These are phyloP conservation scores for Amyloporia xantha DNA, from an alignment of 768 basidiomycete species.

Conservation along the genomic window DNA sequence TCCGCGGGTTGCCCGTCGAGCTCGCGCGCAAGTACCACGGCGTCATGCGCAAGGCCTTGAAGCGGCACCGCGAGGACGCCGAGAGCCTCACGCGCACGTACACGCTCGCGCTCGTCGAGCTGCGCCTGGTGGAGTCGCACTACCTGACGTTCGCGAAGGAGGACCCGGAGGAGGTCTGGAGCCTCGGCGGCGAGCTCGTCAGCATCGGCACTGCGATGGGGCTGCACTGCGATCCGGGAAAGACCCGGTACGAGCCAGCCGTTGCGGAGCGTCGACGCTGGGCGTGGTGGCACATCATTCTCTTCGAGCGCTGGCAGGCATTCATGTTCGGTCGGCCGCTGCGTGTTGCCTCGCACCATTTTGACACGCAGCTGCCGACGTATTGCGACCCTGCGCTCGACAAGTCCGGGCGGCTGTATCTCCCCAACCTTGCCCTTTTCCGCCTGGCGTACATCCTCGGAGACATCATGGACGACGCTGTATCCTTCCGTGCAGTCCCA, in stretches of 20 bases:
- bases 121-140: slow-evolving; percentile 62
- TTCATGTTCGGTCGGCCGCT: slow-evolving; percentile 82
- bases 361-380: slow-evolving; percentile 73
- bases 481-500: slow-evolving; percentile 65
- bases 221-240: slow-evolving; percentile 78
- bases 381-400: slow-evolving; percentile 59
- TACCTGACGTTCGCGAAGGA: slow-evolving; percentile 68
- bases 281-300: slow-evolving; percentile 88
- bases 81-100: slow-evolving; percentile 19
- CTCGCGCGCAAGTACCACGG: slow-evolving; percentile 63
- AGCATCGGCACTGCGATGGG: slow-evolving; percentile 79
- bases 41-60: slow-evolving; percentile 57
- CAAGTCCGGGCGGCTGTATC: slow-evolving; percentile 56
- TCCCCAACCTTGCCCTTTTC: slow-evolving; percentile 70
- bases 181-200: slow-evolving; percentile 63
- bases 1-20: slow-evolving; percentile 49
- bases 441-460: slow-evolving; percentile 73
- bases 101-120: slow-evolving; percentile 67
- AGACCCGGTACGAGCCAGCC: slow-evolving; percentile 64
- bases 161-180: slow-evolving; percentile 79
- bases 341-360: slow-evolving; percentile 72
- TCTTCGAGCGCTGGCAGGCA: slow-evolving; percentile 82
- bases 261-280: slow-evolving; percentile 73
- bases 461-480: slow-evolving; percentile 80
- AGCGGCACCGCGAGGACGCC: slow-evolving; percentile 50